Evolutionary conservation across 2,329 filamentous ascomycete genomes (phyloP).

Genomic region (Epicoccum sorghinum): DNA sequence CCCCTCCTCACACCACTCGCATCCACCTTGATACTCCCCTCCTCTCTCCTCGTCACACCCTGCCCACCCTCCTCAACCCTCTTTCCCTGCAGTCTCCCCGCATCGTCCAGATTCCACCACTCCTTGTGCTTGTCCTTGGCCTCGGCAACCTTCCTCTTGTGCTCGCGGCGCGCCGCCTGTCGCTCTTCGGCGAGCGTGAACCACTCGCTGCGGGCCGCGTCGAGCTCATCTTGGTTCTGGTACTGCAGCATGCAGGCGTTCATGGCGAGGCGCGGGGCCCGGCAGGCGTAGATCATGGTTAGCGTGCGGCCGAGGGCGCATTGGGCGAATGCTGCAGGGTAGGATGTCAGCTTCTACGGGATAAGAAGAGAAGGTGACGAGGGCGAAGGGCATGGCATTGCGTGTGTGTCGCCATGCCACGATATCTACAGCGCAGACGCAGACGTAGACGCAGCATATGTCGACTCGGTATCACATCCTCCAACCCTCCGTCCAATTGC

Average conservation of each 20-base stretch:
- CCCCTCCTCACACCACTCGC: conserved; percentile 25
- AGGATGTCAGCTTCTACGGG: neutral
- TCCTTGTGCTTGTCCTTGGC: conserved; percentile 55
- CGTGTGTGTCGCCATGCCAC: too few species aligned
- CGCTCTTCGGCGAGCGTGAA: conserved; percentile 78
- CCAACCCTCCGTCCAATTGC: too few species aligned
- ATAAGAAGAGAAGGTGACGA: neutral
- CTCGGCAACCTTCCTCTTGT: conserved; percentile 54
- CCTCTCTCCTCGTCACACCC: conserved; percentile 18
- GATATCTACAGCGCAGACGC: too few species aligned
- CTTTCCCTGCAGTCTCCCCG: conserved; percentile 39
- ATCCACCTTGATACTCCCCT: conserved; percentile 24
- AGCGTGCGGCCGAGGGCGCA: conserved; percentile 88
- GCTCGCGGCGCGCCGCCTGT: conserved; percentile 67
- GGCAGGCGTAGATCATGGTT: conserved; percentile 85
- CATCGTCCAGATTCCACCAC: conserved; percentile 57
- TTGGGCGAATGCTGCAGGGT: conserved; percentile 77
- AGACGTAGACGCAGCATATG: too few species aligned
- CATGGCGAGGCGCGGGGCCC: conserved; percentile 80
- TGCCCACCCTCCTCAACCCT: conserved; percentile 21
- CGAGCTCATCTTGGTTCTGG: conserved; percentile 83
- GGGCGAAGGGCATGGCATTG: too few species aligned
- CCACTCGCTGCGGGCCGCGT: conserved; percentile 92
- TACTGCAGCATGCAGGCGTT: conserved; percentile 91
- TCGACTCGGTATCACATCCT: too few species aligned